Evolutionary conservation across 1,284 basidiomycete species (phyloP), one percentile per base, ranked within the genome.

Genomic region (Leucoagaricus sp.): DNA sequence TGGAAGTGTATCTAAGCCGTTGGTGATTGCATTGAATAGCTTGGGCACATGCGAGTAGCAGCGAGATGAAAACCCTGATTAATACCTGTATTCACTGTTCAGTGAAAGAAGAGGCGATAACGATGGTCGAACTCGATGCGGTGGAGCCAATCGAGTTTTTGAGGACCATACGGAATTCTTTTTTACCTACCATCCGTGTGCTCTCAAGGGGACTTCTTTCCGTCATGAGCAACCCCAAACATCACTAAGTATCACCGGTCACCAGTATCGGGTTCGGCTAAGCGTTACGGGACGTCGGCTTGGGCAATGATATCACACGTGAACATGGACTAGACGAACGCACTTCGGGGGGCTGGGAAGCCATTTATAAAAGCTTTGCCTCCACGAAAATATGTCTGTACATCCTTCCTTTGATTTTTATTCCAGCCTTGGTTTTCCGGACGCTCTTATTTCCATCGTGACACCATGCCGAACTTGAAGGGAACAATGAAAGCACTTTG

Each of bases 401-500:
- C 21, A 40, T 1, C 38, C 12, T 6, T n/a, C n/a, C n/a, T n/a
- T n/a, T n/a, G n/a, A n/a, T n/a, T n/a, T n/a, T n/a, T n/a, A n/a
- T n/a, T n/a, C n/a, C n/a, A n/a, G n/a, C n/a, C n/a, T n/a, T n/a
- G n/a, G n/a, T n/a, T n/a, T n/a, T n/a, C n/a, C n/a, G n/a, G n/a
- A n/a, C n/a, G n/a, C n/a, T n/a, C n/a, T n/a, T n/a, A n/a, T n/a
- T n/a, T n/a, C n/a, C n/a, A n/a, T n/a, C n/a, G n/a, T 12, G 10
- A 46, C 44, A 50, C 26, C 21, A 55, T 55, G 54, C 54, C 54
- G 12, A 13, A n/a, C n/a, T n/a, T n/a, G n/a, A n/a, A 55, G 23
- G 54, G 47, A 49, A 69, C 60, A 17, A 73, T 73, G 72, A 72
- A 70, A 60, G 72, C 71, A 13, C 64, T 74, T 41, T 73, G 69